A percentile compares a stretch with the other conserved stretches of the same genome.
These are phyloP conservation scores for Carex littledalei DNA, from an alignment of 176 grass and related monocot species.

Conservation along the genomic window DNA sequence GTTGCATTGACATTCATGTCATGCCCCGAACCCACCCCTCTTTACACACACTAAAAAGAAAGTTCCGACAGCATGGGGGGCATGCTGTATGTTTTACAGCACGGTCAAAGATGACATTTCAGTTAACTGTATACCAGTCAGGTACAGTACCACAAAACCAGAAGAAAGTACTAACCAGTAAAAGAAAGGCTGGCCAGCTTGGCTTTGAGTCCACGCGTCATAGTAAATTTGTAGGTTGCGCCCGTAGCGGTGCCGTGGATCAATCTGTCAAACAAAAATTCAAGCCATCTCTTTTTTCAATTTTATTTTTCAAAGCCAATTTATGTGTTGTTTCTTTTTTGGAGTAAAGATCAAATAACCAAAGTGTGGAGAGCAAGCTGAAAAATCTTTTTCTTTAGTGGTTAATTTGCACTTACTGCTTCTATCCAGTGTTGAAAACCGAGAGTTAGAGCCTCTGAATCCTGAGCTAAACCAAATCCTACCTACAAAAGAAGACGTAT, in stretches of 20 bases:
- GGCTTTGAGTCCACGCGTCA: slow-evolving; percentile 59
- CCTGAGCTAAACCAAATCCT: slow-evolving; percentile 68
- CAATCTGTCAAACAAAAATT: slow-evolving; percentile 44
- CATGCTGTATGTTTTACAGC: not conserved
- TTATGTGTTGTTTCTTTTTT: not conserved
- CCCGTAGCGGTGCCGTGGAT: slow-evolving; percentile 85
- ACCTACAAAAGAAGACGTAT: slow-evolving; percentile 35
- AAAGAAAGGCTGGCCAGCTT: slow-evolving; percentile 92
- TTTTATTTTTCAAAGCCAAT: not conserved
- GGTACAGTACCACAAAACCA: not conserved
- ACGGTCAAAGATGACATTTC: not conserved
- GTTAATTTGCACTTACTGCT: slow-evolving; percentile 55
- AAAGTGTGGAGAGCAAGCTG: not conserved
- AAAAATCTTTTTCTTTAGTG: slow-evolving; percentile 8
- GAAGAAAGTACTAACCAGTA: slow-evolving; percentile 61
- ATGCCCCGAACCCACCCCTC: not conserved
- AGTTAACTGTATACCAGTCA: not conserved
- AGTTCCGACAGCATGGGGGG: not conserved
- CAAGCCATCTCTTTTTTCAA: not conserved
- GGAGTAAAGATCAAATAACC: not conserved
- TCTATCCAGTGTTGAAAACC: slow-evolving; percentile 99
- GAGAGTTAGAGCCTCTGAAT: slow-evolving; percentile 58
- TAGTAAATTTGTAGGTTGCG: slow-evolving; percentile 97
- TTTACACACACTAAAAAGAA: not conserved
- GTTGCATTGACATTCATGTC: not conserved